Base-by-base conservation (phyloP, 768 basidiomycete species). In the Paxillus involutus region DNA sequence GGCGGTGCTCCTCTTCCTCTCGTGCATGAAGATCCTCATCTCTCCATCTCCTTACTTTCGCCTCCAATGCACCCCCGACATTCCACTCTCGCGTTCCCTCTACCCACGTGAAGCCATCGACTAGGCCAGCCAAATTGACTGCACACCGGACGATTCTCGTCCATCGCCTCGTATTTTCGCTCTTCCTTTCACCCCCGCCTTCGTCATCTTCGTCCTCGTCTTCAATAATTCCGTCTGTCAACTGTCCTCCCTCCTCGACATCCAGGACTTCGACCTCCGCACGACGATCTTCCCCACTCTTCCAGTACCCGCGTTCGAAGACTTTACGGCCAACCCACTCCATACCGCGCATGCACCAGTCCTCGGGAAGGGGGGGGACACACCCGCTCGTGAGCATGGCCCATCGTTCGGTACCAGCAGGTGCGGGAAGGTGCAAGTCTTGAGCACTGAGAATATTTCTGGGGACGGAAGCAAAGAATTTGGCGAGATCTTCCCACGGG, bases 291-390 rank as follows among this genome's bases (percentile, higher is more conserved):
- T 86, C 88, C 32, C 80, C 81, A n/a, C 77, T 76, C 65, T 88
- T 91, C 97, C 97, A 99, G 68, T 88, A 98, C 0, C 95, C 96
- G 39, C 91, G 84, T 68, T 96, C 94, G 66, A 89, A 98, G 14
- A 98, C 86, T 56, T 84, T 83, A 54, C 92, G 79, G 6, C 91
- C 89, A 4, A 92, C 88, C 97, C 97, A 99, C 61, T 94, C 94
- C 86, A 95, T 92, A 1, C 97, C 97, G 32, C 97, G 81, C 60
- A 98, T 67, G 63, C 89, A 91, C 94, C 95, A 98, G 63, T 98
- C 97, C 70, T 99, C 97, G 0, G 90, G 80, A 2, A 98, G 74
- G 0, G 91, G 86, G 0, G 86, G 85, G 19, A 81, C 73, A 56
- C 83, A 86, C 13, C 83, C 83, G 43, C 77, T 83, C 0, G 88